Evolutionary conservation across 2,329 filamentous ascomycete genomes (phyloP), one percentile per base, ranked within the genome.

Genomic region (Talaromyces marneffei): DNA sequence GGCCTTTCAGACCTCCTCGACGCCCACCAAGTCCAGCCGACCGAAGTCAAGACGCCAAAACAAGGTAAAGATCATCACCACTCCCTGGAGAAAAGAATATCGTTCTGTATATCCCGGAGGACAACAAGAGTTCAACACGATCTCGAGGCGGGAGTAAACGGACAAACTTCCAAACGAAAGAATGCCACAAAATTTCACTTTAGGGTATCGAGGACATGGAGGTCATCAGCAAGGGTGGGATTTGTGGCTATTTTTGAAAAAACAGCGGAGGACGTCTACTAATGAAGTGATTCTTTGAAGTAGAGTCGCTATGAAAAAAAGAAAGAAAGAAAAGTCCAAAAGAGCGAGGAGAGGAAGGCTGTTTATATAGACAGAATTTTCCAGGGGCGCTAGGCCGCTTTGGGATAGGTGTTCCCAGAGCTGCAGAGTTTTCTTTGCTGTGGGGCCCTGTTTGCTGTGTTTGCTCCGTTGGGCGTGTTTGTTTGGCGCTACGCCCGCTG

Each of bases 51-150:
- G 83, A 87, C 83, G 79, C 76, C 80, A 73, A 72, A 74, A 82
- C 82, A 79, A 88, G 89, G 89, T 87, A 82, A 89, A 94, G 90
- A 94, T 95, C 91, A 94, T 94, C 89, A 91, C 87, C 88, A 87
- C 88, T 87, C 85, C 88, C 88, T 92, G 86, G 89, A 90, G 23
- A 27, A 29, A 31, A 33, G 25, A 2, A 9, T 16, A 18, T 44
- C 71, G 65, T 29, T 50, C 52, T 52, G 57, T 58, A 53, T 57
- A 59, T 57, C 27, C 57, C 16, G 4, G 8, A 35, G n/a, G 33
- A 63, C 57, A 59, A 48, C 61, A 18, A 56, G 27, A 55, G 6
- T 12, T 40, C 31, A 37, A 18, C 31, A 20, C 48, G n/a, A 39
- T 75, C 44, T 48, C 72, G 72, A 74, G 70, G 66, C 78, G 75